Conservation (phyloP, 2,329 filamentous ascomycete species). For the Sporothrix luriei region DNA sequence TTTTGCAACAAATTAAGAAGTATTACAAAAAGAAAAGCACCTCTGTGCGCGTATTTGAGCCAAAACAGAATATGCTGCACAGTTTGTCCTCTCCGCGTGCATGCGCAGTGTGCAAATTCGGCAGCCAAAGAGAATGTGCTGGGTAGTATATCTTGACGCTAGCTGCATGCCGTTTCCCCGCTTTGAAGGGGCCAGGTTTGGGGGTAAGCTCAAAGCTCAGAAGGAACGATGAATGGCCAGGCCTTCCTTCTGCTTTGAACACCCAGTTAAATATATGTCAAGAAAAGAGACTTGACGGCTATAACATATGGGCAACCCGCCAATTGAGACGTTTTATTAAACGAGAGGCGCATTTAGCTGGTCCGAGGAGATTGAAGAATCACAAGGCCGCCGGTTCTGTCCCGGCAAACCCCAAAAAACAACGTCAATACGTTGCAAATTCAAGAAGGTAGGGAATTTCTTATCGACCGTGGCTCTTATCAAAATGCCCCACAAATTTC, state of each 20-base stretch:
- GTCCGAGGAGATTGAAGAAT: too few relatives aligned
- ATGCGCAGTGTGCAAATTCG: too few relatives aligned
- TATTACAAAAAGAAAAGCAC: background rate
- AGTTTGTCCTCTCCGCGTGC: too few relatives aligned
- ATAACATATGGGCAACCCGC: too few relatives aligned
- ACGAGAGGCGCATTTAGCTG: too few relatives aligned
- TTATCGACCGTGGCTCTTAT: background rate
- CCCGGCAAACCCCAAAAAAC: conserved; percentile 8
- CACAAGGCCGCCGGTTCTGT: background rate
- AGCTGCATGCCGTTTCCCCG: conserved; percentile 20
- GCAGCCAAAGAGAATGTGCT: background rate
- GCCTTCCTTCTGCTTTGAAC: background rate
- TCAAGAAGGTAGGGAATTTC: background rate
- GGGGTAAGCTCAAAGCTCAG: background rate
- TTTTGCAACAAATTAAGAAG: background rate
- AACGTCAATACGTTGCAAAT: background rate
- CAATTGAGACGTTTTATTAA: too few relatives aligned
- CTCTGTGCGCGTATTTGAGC: background rate
- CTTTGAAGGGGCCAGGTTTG: background rate
- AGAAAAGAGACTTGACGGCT: background rate
- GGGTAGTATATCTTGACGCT: background rate
- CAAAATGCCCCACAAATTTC: background rate
- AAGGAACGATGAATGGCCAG: background rate
- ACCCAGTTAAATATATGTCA: background rate
- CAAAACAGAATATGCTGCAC: background rate